Evolutionary conservation across 441 rosid species (phyloP).

Genomic region (Kokia cookei): DNA sequence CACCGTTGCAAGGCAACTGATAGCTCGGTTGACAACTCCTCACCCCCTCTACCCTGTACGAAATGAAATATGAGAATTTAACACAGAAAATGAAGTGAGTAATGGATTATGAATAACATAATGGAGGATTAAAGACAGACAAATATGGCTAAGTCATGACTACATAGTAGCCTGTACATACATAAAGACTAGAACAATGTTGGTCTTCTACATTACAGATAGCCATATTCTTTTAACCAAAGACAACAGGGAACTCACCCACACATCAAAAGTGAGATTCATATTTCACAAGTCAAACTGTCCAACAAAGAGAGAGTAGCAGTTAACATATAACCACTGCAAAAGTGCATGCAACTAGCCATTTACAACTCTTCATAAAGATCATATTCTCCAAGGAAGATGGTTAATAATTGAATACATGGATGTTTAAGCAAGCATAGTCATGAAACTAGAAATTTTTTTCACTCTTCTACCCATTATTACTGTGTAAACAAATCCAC

Average conservation of each 20-base stretch:
- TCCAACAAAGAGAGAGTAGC: background rate
- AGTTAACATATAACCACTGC: background rate
- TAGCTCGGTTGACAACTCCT: conserved; percentile 77
- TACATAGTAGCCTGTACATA: background rate
- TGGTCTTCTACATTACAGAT: background rate
- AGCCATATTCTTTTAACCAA: background rate
- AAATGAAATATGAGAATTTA: conserved; percentile 7
- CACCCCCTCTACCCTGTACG: conserved; percentile 83
- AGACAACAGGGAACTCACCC: background rate
- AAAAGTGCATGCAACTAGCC: background rate
- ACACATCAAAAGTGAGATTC: background rate
- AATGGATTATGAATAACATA: background rate
- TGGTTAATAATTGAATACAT: background rate
- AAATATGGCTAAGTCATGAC: background rate
- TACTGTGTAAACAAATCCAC: background rate
- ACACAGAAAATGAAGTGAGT: background rate
- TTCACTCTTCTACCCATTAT: background rate
- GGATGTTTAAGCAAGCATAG: background rate
- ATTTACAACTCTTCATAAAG: background rate
- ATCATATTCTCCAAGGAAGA: background rate
- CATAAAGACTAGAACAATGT: background rate
- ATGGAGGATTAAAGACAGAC: background rate
- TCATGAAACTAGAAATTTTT: background rate
- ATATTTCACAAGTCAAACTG: background rate
- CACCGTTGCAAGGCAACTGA: conserved; percentile 61